A percentile compares a stretch with the other conserved stretches of the same genome.
Conservation (phyloP, 2,329 filamentous ascomycete species). For the Pyricularia sp. region DNA sequence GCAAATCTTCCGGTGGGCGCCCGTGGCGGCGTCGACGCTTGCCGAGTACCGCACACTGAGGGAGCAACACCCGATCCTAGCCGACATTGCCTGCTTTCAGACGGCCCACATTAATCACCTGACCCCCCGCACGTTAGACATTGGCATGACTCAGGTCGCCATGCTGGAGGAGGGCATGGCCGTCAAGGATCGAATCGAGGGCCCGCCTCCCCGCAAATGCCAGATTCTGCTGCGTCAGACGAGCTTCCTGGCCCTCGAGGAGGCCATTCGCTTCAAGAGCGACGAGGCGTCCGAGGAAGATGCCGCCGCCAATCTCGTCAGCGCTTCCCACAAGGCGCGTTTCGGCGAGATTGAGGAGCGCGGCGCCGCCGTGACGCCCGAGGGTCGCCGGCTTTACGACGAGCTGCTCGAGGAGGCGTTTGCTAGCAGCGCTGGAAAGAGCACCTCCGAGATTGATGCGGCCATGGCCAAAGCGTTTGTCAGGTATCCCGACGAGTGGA, state of each 20-base stretch:
- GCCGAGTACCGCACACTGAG: conserved; percentile 31
- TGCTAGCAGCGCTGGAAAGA: conserved; percentile 13
- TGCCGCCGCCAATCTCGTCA: conserved; percentile 9
- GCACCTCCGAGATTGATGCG: not conserved
- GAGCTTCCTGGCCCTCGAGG: conserved; percentile 41
- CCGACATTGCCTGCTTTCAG: conserved; percentile 32
- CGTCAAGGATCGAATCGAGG: conserved; percentile 40
- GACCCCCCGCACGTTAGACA: conserved; percentile 40
- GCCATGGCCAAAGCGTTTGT: not conserved
- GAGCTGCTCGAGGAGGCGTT: conserved; percentile 24
- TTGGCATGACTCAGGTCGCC: conserved; percentile 28
- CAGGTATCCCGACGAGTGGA: not conserved
- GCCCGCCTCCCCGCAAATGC: conserved; percentile 32
- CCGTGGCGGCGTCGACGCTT: conserved; percentile 26
- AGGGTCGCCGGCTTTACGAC: conserved; percentile 36
- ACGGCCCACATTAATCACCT: conserved; percentile 44
- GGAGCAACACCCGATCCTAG: conserved; percentile 34
- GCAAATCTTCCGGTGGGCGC: conserved; percentile 38
- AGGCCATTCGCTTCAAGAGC: conserved; percentile 30
- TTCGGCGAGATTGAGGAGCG: conserved; percentile 46
- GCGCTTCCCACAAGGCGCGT: conserved; percentile 34
- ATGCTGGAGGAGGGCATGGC: conserved; percentile 32
- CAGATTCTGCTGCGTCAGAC: conserved; percentile 42
- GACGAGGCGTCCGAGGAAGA: not conserved
- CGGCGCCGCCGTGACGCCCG: conserved; percentile 36